Conservation (phyloP, 805 yeast genomes). For the Pichia californica region DNA sequence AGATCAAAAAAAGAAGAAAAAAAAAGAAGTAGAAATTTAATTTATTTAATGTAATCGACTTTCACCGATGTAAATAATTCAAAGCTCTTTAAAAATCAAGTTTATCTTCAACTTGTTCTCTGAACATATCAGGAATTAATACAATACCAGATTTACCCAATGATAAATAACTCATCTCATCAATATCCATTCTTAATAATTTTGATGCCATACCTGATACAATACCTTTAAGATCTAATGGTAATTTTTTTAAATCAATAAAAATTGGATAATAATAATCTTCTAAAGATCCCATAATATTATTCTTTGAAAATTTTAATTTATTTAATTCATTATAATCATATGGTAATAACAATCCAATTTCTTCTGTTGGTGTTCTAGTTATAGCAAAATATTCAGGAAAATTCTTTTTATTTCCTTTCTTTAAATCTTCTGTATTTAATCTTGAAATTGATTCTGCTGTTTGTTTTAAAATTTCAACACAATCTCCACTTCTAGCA, state of each 20-base stretch:
- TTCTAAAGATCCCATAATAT: slow-evolving; percentile 49
- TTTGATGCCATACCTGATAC: slow-evolving; percentile 58
- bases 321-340: slow-evolving; percentile 29
- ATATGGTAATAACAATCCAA: slow-evolving; percentile 42
- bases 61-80: neutral
- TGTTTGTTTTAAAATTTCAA: slow-evolving; percentile 36
- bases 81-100: neutral
- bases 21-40: too few species aligned
- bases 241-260: slow-evolving; percentile 47
- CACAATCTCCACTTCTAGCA: slow-evolving; percentile 45
- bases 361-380: slow-evolving; percentile 44
- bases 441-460: slow-evolving; percentile 30
- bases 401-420: slow-evolving; percentile 8
- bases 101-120: slow-evolving; percentile 12
- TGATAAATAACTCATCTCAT: slow-evolving; percentile 53
- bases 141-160: slow-evolving; percentile 57
- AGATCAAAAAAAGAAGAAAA: too few species aligned
- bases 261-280: slow-evolving; percentile 53
- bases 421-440: slow-evolving; percentile 11
- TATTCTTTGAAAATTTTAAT: slow-evolving; percentile 35
- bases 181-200: slow-evolving; percentile 30
- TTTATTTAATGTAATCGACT: too few species aligned
- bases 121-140: slow-evolving; percentile 46
- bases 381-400: slow-evolving; percentile 48
- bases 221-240: slow-evolving; percentile 57